Evolutionary conservation across 495 filamentous ascomycete genomes (phyloP).

Genomic region (Aspergillus panamensis): DNA sequence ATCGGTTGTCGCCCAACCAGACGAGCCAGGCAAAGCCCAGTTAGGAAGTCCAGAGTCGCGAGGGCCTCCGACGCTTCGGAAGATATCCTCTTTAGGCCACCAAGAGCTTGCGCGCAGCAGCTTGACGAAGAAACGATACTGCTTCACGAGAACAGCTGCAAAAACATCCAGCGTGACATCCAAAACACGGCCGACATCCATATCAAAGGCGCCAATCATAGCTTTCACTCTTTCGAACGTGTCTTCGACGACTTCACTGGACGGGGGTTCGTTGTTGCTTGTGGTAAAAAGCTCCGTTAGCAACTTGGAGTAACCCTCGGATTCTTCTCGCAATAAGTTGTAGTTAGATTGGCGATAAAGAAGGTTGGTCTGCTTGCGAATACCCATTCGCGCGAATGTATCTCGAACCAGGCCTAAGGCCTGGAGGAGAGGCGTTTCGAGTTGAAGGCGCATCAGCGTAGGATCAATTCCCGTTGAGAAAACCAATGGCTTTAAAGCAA

Average conservation of each 20-base stretch:
- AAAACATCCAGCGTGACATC: constrained; percentile 91
- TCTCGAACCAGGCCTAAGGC: constrained; percentile 75
- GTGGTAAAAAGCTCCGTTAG: constrained; percentile 86
- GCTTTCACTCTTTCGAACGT: constrained; percentile 82
- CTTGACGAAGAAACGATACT: constrained; percentile 90
- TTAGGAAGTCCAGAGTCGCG: constrained; percentile 59
- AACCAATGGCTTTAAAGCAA: constrained; percentile 52
- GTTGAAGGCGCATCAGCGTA: constrained; percentile 67
- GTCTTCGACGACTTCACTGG: constrained; percentile 60
- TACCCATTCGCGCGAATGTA: constrained; percentile 75
- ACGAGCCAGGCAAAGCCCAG: constrained; percentile 76
- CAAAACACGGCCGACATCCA: constrained; percentile 89
- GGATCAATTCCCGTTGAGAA: constrained; percentile 68
- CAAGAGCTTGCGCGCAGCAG: constrained; percentile 87
- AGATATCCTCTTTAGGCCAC: constrained; percentile 72
- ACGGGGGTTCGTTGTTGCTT: constrained; percentile 57
- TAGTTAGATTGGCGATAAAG: constrained; percentile 96
- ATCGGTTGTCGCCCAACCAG: constrained; percentile 52
- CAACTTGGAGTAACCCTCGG: constrained; percentile 89
- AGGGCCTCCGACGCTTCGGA: constrained; percentile 28
- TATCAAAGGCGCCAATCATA: constrained; percentile 85
- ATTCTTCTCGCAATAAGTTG: constrained; percentile 92
- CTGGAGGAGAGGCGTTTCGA: constrained; percentile 75
- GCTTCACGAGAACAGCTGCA: constrained; percentile 75
- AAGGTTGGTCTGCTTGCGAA: constrained; percentile 84